Evolutionary conservation across 148 eudicot species (phyloP).

Genomic region (Dysphania ambrosioides): DNA sequence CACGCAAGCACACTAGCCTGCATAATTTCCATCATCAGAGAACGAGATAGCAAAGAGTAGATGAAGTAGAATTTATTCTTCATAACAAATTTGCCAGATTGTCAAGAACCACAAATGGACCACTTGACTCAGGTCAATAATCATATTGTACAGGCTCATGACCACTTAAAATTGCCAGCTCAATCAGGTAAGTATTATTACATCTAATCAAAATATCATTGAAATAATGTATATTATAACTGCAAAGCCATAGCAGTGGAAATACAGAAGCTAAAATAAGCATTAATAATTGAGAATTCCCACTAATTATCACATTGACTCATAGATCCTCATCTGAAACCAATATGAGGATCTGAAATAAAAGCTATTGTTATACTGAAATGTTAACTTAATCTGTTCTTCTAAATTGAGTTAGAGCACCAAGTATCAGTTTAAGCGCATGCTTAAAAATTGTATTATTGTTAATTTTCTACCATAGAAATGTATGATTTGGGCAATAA

Average conservation of each 20-base stretch:
- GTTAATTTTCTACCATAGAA: not conserved
- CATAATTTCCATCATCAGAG: constrained; percentile 12
- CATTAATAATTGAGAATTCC: no score
- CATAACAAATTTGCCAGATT: no score
- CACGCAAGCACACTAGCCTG: constrained; percentile 97
- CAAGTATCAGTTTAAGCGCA: not conserved
- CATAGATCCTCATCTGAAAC: no score
- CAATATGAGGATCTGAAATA: not conserved
- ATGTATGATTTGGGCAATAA: not conserved
- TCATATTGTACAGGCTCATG: no score
- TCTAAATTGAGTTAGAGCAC: not conserved
- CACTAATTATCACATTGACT: no score
- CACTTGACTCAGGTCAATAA: not conserved
- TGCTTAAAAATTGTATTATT: not conserved
- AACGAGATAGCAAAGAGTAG: not conserved
- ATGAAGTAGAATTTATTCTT: no score
- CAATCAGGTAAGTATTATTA: not conserved
- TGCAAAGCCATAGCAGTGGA: no score
- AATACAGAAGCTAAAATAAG: no score
- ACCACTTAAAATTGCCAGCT: not conserved
- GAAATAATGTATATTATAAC: no score
- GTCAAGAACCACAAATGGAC: no score
- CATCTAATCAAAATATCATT: no score
- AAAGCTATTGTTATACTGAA: no score
- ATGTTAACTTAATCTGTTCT: not conserved